These are phyloP conservation scores for Sphaerulina vaccinii DNA, from an alignment of 2,329 filamentous ascomycete genomes.

Conservation along the genomic window DNA sequence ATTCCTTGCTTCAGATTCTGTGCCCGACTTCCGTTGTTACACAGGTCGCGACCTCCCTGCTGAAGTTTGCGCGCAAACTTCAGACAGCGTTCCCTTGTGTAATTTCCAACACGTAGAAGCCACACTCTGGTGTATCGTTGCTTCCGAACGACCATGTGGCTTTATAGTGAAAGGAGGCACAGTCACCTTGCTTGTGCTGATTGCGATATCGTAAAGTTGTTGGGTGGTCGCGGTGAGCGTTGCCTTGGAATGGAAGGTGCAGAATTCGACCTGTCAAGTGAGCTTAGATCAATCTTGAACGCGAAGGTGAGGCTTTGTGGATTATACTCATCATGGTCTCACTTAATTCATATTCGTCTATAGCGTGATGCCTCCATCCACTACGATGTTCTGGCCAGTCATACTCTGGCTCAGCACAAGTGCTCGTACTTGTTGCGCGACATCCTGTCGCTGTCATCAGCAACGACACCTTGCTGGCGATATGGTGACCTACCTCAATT, in stretches of 20 bases:
- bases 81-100: slow-evolving; percentile 1
- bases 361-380: slow-evolving; percentile 43
- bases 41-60: slow-evolving; percentile 8
- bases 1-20: slow-evolving; percentile 7
- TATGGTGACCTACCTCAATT: slow-evolving; percentile 44
- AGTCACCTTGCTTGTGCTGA: slow-evolving; percentile 6
- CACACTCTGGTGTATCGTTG: slow-evolving; percentile 3
- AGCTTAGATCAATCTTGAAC: no score
- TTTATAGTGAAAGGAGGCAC: slow-evolving; percentile 6
- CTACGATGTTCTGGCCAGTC: slow-evolving; percentile 54
- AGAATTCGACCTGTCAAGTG: no score
- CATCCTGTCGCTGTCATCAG: slow-evolving; percentile 42
- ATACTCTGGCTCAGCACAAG: slow-evolving; percentile 51
- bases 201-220: neutral
- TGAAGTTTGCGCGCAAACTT: no score
- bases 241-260: neutral
- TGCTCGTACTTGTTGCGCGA: slow-evolving; percentile 54
- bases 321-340: no score
- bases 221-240: neutral
- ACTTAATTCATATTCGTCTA: no score
- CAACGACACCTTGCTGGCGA: neutral
- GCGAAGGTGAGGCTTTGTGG: neutral
- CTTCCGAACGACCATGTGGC: slow-evolving; percentile 13
- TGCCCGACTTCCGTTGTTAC: neutral
- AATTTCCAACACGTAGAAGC: slow-evolving; percentile 1